phyloP scores from a whole-genome alignment of 2,329 filamentous ascomycete genomes.

The Arachnomyces sp. region DNA sequence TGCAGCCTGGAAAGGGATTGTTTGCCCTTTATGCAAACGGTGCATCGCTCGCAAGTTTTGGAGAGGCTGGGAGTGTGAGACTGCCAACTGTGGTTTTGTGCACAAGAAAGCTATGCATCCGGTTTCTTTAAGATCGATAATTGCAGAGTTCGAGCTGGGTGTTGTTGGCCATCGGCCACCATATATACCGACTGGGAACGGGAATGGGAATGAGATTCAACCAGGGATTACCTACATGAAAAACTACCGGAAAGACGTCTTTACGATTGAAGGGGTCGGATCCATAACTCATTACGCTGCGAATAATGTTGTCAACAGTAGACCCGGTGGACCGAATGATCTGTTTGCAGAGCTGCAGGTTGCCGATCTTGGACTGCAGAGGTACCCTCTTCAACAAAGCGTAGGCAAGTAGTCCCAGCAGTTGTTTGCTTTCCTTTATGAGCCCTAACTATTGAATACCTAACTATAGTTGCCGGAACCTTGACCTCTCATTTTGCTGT shows the following conservation, averaged over 20 bases:
- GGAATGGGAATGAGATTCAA: neutral
- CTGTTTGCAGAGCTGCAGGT: slow-evolving; percentile 48
- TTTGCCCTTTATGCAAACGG: slow-evolving; percentile 55
- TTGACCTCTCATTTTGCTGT: slow-evolving; percentile 41
- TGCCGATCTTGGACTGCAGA: slow-evolving; percentile 38
- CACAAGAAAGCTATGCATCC: slow-evolving; percentile 21
- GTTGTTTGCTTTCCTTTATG: neutral
- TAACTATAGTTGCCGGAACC: slow-evolving; percentile 23
- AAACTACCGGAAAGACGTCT: slow-evolving; percentile 29
- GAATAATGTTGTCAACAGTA: slow-evolving; percentile 43
- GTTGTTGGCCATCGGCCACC: slow-evolving; percentile 13
- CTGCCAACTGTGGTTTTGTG: slow-evolving; percentile 41
- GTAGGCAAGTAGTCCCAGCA: slow-evolving; percentile 21
- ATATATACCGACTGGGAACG: neutral
- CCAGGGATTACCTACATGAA: slow-evolving; percentile 10
- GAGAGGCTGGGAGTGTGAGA: slow-evolving; percentile 54
- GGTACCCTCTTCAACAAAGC: slow-evolving; percentile 28
- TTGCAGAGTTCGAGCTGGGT: slow-evolving; percentile 24
- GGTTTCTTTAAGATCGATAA: slow-evolving; percentile 25
- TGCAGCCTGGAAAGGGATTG: slow-evolving; percentile 53
- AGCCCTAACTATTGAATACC: slow-evolving; percentile 1
- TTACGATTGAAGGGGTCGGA: slow-evolving; percentile 29
- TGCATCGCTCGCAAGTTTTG: slow-evolving; percentile 56
- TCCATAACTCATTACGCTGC: slow-evolving; percentile 50
- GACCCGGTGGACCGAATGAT: slow-evolving; percentile 50